phyloP scores from a whole-genome alignment of 306 rosid species.

The Cucumis sativus region DNA sequence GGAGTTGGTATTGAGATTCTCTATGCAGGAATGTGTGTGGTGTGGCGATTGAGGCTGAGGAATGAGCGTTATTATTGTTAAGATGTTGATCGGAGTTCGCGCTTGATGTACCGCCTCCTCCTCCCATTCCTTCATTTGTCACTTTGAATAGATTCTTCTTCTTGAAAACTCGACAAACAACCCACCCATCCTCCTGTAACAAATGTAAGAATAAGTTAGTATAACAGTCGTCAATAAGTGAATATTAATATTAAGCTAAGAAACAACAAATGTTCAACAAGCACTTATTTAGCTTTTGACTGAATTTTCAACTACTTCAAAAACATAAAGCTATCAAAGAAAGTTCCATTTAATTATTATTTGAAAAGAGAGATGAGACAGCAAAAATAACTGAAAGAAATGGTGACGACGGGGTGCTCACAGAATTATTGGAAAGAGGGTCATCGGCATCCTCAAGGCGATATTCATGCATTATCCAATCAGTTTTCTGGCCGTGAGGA shows the following conservation, averaged over 20 bases:
- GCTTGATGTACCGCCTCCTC: background rate
- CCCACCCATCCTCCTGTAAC: slow-evolving; percentile 92
- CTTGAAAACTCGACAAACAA: slow-evolving; percentile 87
- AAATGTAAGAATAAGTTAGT: too few relatives aligned
- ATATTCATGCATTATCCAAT: slow-evolving; percentile 98
- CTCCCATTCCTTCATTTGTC: slow-evolving; percentile 18
- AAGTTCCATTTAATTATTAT: too few relatives aligned
- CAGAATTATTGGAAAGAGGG: slow-evolving; percentile 27
- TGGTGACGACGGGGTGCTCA: background rate
- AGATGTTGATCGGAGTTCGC: slow-evolving; percentile 41
- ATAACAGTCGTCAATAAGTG: background rate
- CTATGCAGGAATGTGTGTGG: slow-evolving; percentile 39
- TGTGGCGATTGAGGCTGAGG: slow-evolving; percentile 11
- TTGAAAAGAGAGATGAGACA: too few relatives aligned
- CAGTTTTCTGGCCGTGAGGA: slow-evolving; percentile 90
- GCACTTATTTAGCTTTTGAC: too few relatives aligned
- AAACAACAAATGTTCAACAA: too few relatives aligned
- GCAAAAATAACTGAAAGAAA: too few relatives aligned
- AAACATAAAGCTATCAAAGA: too few relatives aligned
- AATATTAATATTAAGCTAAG: too few relatives aligned
- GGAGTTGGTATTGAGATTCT: slow-evolving; percentile 37
- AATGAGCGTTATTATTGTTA: slow-evolving; percentile 25
- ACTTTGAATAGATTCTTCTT: slow-evolving; percentile 88
- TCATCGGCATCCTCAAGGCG: slow-evolving; percentile 77
- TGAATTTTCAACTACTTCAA: too few relatives aligned